Percentiles rank a stretch among this genome's conserved stretches.
Evolutionary conservation across 1,139 yeast species (phyloP).

Genomic region (Candida glucosophila): DNA sequence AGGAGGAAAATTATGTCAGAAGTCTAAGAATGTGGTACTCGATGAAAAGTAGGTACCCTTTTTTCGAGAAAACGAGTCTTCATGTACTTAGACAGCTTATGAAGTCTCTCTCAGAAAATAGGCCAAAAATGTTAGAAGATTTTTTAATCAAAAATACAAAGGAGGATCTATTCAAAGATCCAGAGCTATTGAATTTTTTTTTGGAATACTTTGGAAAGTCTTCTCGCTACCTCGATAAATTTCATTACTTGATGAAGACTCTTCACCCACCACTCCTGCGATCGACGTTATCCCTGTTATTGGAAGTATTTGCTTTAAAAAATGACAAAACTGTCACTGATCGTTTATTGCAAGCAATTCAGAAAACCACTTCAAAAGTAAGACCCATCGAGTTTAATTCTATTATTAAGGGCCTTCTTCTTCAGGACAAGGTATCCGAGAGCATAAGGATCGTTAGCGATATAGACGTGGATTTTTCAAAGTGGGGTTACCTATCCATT

Average conservation of each 20-base stretch:
- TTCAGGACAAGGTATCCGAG: conserved; percentile 15
- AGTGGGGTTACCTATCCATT: conserved; percentile 17
- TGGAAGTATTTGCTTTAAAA: conserved; percentile 19
- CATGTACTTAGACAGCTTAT: neutral
- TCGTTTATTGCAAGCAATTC: conserved; percentile 20
- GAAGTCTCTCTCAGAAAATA: neutral
- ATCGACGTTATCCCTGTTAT: conserved; percentile 25
- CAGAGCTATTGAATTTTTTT: conserved; percentile 7
- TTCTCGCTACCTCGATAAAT: conserved; percentile 5
- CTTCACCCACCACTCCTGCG: conserved; percentile 22
- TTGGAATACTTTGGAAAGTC: conserved; percentile 10
- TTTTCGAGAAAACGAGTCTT: neutral
- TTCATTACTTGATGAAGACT: conserved; percentile 13
- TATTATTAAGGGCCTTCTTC: conserved; percentile 19
- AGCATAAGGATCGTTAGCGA: conserved; percentile 14
- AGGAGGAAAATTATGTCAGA: conserved; percentile 2
- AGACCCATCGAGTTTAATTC: conserved; percentile 17
- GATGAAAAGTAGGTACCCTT: neutral
- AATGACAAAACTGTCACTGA: conserved; percentile 22
- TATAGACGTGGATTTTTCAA: conserved; percentile 15
- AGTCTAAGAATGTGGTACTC: conserved; percentile 2
- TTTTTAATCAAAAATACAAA: neutral
- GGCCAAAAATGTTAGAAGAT: conserved; percentile 1
- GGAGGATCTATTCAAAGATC: conserved; percentile 1
- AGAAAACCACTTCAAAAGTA: conserved; percentile 19